Evolutionary conservation across 2,329 filamentous ascomycete genomes (phyloP).

Genomic region (Scytalidium lignicola): DNA sequence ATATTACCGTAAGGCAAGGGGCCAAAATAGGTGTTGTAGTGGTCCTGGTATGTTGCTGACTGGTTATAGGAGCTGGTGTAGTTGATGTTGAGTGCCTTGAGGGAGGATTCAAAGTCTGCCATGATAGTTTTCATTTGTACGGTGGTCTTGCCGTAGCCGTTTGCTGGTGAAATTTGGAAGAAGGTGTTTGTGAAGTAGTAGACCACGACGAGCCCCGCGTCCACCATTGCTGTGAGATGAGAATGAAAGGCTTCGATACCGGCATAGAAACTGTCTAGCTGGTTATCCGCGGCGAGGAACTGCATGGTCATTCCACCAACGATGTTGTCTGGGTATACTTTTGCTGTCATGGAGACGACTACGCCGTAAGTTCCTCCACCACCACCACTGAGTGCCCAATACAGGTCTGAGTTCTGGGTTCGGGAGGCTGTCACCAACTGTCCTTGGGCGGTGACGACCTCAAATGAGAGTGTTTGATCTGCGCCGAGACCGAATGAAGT

Average conservation of each 20-base stretch:
- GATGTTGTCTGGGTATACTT: constrained; percentile 39
- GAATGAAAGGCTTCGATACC: constrained; percentile 41
- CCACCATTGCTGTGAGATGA: constrained; percentile 40
- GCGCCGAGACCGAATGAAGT: constrained; percentile 53
- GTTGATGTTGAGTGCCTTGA: constrained; percentile 32
- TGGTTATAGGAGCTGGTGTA: constrained; percentile 21
- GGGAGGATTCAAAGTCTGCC: constrained; percentile 35
- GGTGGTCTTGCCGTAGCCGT: constrained; percentile 40
- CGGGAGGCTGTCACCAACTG: constrained; percentile 42
- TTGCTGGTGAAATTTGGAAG: constrained; percentile 43
- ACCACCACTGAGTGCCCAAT: constrained; percentile 58
- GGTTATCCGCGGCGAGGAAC: constrained; percentile 31
- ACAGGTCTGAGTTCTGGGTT: constrained; percentile 48
- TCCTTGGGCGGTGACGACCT: constrained; percentile 50
- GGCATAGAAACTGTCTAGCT: constrained; percentile 41
- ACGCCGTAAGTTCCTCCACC: constrained; percentile 56
- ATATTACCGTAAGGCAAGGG: constrained; percentile 25
- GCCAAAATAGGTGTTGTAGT: constrained; percentile 26
- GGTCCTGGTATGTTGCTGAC: constrained; percentile 22
- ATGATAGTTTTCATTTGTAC: constrained; percentile 39
- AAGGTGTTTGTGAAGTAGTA: constrained; percentile 42
- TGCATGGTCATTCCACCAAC: constrained; percentile 40
- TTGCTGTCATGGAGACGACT: constrained; percentile 49
- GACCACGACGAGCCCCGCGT: constrained; percentile 43
- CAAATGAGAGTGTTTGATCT: constrained; percentile 51